Conservation (phyloP, 2,329 filamentous ascomycete species). For the Aspergillus costaricaensis region DNA sequence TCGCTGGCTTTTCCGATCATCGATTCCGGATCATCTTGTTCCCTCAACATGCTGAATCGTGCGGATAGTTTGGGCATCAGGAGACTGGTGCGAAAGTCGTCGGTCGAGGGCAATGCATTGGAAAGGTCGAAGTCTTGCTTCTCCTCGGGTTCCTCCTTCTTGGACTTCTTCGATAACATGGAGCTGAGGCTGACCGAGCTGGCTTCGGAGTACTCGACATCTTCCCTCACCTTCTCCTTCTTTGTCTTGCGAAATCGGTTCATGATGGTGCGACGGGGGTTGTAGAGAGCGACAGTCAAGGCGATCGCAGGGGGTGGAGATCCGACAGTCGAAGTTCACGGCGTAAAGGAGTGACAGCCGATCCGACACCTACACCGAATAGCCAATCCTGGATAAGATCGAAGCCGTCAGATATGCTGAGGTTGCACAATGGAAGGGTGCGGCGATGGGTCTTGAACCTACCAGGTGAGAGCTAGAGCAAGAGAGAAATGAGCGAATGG, state of each 20-base stretch:
- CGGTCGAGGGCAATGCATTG: constrained; percentile 72
- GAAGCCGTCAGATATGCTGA: neutral
- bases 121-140: constrained; percentile 68
- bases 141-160: constrained; percentile 52
- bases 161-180: constrained; percentile 53
- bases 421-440: neutral
- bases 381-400: neutral
- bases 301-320: neutral
- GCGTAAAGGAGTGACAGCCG: neutral
- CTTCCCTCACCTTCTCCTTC: constrained; percentile 35
- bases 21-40: constrained; percentile 88
- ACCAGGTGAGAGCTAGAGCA: neutral
- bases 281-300: neutral
- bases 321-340: neutral
- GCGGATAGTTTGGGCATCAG: constrained; percentile 94
- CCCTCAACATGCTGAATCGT: constrained; percentile 92
- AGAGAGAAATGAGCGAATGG: neutral
- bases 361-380: neutral
- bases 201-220: constrained; percentile 41
- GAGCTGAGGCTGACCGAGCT: constrained; percentile 35
- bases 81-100: constrained; percentile 93
- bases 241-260: constrained; percentile 46
- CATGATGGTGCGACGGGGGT: constrained; percentile 29
- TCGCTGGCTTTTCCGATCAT: constrained; percentile 93
- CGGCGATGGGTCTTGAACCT: neutral